A percentile compares a stretch with the other conserved stretches of the same genome.
phyloP scores from a whole-genome alignment of 208 protist species.

The Trichomonas gallinae region DNA sequence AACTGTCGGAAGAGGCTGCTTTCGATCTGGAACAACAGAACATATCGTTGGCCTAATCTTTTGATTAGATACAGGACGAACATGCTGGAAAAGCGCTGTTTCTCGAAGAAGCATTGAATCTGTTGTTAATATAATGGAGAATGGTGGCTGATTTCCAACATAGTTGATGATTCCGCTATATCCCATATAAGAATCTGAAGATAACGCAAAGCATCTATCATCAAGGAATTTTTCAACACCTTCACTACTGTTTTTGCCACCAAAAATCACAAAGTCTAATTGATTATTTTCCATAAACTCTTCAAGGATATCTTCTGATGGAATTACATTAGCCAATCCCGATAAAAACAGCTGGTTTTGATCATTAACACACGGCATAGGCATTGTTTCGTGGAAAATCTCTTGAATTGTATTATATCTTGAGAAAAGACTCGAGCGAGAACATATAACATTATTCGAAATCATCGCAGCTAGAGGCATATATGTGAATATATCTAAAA shows the following conservation, averaged over 20 bases:
- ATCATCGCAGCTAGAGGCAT: neutral
- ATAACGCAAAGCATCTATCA: neutral
- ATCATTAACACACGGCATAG: neutral
- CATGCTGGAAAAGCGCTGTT: neutral
- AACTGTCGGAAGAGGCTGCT: neutral
- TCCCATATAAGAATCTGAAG: neutral
- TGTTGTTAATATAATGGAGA: neutral
- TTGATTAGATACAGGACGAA: neutral
- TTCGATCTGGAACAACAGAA: neutral
- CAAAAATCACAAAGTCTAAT: neutral
- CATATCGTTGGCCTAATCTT: neutral
- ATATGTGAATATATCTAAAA: neutral
- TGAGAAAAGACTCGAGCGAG: neutral
- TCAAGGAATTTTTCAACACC: neutral
- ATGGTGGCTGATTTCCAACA: neutral
- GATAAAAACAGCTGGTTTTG: neutral
- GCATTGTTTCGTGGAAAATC: neutral
- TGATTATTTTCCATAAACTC: neutral
- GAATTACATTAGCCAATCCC: neutral
- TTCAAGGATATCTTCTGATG: neutral
- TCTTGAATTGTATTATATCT: neutral
- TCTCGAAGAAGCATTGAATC: neutral
- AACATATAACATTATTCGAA: neutral
- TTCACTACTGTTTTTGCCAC: neutral
- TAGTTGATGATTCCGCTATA: neutral